Evolutionary conservation across 202 grass and related monocot species (phyloP), one percentile per base, ranked within the genome.

Genomic region (Zizania palustris): DNA sequence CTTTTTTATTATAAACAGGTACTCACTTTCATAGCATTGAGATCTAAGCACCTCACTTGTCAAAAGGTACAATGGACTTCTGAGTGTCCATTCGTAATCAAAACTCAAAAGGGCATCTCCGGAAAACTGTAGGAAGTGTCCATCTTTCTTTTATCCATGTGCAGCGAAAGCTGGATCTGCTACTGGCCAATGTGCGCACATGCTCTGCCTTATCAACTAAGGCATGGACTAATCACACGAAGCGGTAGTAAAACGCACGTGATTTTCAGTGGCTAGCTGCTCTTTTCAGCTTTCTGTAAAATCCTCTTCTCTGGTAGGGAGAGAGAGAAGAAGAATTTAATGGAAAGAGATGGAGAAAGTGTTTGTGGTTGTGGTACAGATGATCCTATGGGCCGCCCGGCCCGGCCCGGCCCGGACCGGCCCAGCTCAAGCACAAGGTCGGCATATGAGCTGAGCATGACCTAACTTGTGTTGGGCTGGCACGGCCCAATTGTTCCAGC

Each of bases 161-260:
- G 37, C 60, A 39, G 60, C 51, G 16, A 36, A 48, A 55, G 34
- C 18, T 72, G 20, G 71, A 60, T 19, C 28, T 4, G 43, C 35
- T 20, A 4, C 36, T 13, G 35, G 16, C 73, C 36, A 61, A 42
- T 5, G 41, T 63, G 7, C 16, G 28, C 60, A 76, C 45, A 16
- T 76, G 45, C 74, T 50, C 22, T 65, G 74, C 74, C 74, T 76
- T 76, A 65, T 65, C 45, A 65, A 11, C 74, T 53, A 76, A 76
- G 60, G 40, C 35, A 62, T 48, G 71, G 54, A 71, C 42, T 16
- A n/a, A 61, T 54, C 50, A 34, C 8, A 28, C 56, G 11, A 75
- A 61, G 62, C 3, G 14, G n/a, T 53, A 53, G 28, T 28, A 58
- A 22, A 48, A 45, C 42, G 43, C 73, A 75, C 13, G 72, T 19